Percentiles rank a stretch among this genome's conserved stretches.
These are phyloP conservation scores for Gossypium stocksii DNA, from an alignment of 345 rosid species.

Conservation along the genomic window DNA sequence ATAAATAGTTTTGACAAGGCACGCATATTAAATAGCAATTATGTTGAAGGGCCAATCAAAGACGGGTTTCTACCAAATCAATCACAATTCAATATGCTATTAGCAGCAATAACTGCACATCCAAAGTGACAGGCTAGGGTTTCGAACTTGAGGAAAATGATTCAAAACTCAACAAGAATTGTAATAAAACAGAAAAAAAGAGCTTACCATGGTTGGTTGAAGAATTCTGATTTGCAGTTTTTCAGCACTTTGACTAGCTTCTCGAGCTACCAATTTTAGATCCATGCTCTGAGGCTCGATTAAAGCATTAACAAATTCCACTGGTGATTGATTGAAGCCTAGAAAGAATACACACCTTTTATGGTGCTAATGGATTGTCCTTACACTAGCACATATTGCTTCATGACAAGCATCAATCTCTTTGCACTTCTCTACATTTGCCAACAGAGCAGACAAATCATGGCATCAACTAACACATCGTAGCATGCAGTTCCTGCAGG, in stretches of 20 bases:
- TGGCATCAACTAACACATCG: conserved; percentile 88
- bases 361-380: conserved; percentile 91
- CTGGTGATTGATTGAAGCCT: conserved; percentile 96
- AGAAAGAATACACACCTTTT: conserved; percentile 88
- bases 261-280: conserved; percentile 84
- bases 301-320: conserved; percentile 83
- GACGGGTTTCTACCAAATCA: neutral
- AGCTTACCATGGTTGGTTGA: conserved; percentile 77
- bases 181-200: neutral
- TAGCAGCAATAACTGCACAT: neutral
- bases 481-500: conserved; percentile 87
- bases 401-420: conserved; percentile 95
- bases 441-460: conserved; percentile 73
- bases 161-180: neutral
- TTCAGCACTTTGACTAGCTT: conserved; percentile 75
- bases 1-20: neutral
- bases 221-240: conserved; percentile 81
- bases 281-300: conserved; percentile 91
- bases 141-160: neutral
- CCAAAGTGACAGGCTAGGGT: neutral
- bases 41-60: neutral
- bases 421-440: conserved; percentile 89
- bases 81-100: too few relatives aligned
- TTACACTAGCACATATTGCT: conserved; percentile 80
- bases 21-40: too few relatives aligned